Evolutionary conservation across 2,329 filamentous ascomycete genomes (phyloP), one percentile per base, ranked within the genome.

Genomic region (Scortechinia acanthostroma): DNA sequence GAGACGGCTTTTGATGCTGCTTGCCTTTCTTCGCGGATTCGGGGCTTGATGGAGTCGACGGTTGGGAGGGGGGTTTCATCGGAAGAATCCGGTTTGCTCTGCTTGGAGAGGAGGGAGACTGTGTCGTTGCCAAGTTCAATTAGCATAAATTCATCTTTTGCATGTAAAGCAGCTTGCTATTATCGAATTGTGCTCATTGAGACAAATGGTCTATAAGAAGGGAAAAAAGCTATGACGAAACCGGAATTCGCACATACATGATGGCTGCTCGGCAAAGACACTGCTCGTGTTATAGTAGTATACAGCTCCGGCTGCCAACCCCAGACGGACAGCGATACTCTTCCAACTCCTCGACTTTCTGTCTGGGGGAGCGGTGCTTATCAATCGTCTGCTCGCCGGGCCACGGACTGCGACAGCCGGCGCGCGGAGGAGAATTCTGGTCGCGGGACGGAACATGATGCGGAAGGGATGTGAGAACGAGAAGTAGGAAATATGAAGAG

Each of bases 231-330:
- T n/a, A n/a, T n/a, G n/a, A n/a, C n/a, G n/a, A n/a, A n/a, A n/a
- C n/a, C n/a, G n/a, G n/a, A 30, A 30, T 10, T 30, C n/a, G 50
- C 53, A 66, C 85, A 53, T 76, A 95, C 90, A 76, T 54, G 76
- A 66, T 25, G 82, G 77, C 63, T 94, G 85, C 56, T 96, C 88
- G 15, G 90, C 87, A 63, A 97, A 97, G 19, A 89, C 73, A 45
- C 82, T 77, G 57, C 85, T 91, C 4, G 90, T 96, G 70, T 90
- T 95, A 65, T 97, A 98, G 66, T 88, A 96, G 69, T 97, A 98
- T 43, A 97, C 69, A 42, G 84, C 81, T 17, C 76, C 88, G 48
- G 71, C 74, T 0, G 88, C 91, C 46, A 93, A 60, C 52, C 81
- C 88, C 78, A 89, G 85, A 69, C 91, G 77, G 55, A 78, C 61